A percentile compares a stretch with the other conserved stretches of the same genome.
Conservation (phyloP, 192 early-diverging fungal genomes). For the Gryganskiella cystojenkinii region DNA sequence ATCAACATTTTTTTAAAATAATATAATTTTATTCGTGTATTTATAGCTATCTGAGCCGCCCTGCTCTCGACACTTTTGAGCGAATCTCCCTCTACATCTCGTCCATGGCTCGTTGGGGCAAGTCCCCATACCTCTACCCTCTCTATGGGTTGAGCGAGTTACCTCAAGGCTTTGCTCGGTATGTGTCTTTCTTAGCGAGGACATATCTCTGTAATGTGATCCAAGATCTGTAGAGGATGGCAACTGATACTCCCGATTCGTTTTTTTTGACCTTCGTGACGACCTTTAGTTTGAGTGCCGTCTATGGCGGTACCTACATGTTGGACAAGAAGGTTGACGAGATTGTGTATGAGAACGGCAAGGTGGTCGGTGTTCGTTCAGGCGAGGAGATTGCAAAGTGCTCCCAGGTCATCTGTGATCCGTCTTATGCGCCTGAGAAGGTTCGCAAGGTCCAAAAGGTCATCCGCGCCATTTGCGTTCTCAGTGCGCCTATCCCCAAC, state of each 20-base stretch:
- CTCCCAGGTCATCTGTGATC: conserved; percentile 95
- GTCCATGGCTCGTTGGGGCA: conserved; percentile 93
- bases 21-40: neutral
- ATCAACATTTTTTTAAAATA: too few species aligned
- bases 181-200: too few species aligned
- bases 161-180: conserved; percentile 97
- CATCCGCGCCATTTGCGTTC: conserved; percentile 96
- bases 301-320: conserved; percentile 99
- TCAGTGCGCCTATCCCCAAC: conserved; percentile 92
- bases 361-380: conserved; percentile 89
- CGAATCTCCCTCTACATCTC: conserved; percentile 92
- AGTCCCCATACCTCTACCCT: conserved; percentile 99
- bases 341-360: conserved; percentile 86
- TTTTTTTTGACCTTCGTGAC: neutral
- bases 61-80: conserved; percentile 89
- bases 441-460: conserved; percentile 88
- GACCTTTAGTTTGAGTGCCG: conserved; percentile 87
- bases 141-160: conserved; percentile 97
- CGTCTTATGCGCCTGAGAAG: conserved; percentile 88
- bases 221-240: too few species aligned
- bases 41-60: conserved; percentile 67
- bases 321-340: conserved; percentile 92
- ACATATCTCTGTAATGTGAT: too few species aligned
- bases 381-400: conserved; percentile 87
- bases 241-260: neutral